phyloP scores from a whole-genome alignment of 1,139 yeast species.

The Zygotorulaspora mrakii region DNA sequence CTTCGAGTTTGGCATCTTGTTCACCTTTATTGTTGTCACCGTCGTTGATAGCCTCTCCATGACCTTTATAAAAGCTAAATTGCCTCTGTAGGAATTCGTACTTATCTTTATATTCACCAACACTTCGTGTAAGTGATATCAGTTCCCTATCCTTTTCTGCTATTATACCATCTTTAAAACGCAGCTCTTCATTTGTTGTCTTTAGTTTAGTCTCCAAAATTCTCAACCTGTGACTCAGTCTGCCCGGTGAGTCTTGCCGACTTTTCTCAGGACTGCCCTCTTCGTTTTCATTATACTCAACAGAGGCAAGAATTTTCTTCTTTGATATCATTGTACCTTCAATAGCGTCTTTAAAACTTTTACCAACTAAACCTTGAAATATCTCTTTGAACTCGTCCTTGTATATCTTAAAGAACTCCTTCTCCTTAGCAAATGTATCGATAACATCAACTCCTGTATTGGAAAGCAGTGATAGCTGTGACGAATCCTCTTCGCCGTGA shows the following conservation, averaged over 20 bases:
- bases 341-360: constrained; percentile 25
- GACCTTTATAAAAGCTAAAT: constrained; percentile 28
- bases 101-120: constrained; percentile 24
- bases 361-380: constrained; percentile 31
- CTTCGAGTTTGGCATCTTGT: constrained; percentile 16
- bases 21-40: constrained; percentile 1
- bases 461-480: constrained; percentile 19
- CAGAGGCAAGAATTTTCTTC: constrained; percentile 18
- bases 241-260: constrained; percentile 9
- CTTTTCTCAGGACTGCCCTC: constrained; percentile 16
- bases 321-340: constrained; percentile 18
- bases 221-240: constrained; percentile 21
- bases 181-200: constrained; percentile 28
- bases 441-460: constrained; percentile 29
- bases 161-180: constrained; percentile 32
- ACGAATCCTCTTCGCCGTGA: constrained; percentile 6
- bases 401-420: constrained; percentile 31
- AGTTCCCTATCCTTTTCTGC: constrained; percentile 28
- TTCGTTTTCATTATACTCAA: constrained; percentile 24
- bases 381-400: constrained; percentile 34
- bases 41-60: constrained; percentile 17
- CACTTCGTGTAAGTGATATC: constrained; percentile 16
- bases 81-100: constrained; percentile 30
- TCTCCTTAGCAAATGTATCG: constrained; percentile 31
- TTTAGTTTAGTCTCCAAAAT: constrained; percentile 26